Base-by-base conservation (phyloP, 768 basidiomycete species). In the Pulveroboletus sp. region DNA sequence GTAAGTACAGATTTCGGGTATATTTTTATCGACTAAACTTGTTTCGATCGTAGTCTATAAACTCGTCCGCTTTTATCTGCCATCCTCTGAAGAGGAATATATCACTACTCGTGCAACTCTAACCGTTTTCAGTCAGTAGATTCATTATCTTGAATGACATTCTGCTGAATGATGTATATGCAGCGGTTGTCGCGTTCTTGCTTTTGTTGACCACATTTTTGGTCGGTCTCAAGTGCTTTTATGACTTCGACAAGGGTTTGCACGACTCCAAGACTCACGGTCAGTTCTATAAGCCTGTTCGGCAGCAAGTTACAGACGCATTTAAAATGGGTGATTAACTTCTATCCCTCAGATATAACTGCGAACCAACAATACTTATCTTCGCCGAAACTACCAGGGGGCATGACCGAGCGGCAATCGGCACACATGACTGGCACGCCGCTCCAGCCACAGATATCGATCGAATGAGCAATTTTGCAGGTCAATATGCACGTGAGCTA, bases 221-320 rank as follows among this genome's bases (percentile, higher is more conserved):
- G 12, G 77, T 92, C 23, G 90, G 90, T 19, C 62, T 91, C 19
- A 81, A 84, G 43, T 93, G 90, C 64, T 87, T 88, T 72, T 63
- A 75, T 24, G 90, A 92, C 72, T 93, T 93, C 60, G 84, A 87
- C 66, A 80, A 80, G 63, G 90, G 91, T n/a, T 71, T 93, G 17
- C 72, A 76, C 46, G 67, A 76, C 14, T 84, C 88, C 41, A 93
- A 93, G 73, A 75, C 78, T 53, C 77, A 84, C 58, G 80, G 90
- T 92, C 68, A 77, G 87, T 75, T 62, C 11, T 67, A 69, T 59
- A 58, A 57, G 49, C 65, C 60, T 55, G 63, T 72, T 38, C 56
- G 59, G 53, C 61, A 56, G 47, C 57, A 59, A 52, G 47, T 42
- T 41, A 19, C 33, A 52, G 51, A 55, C 4, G 32, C 32, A 21